These are phyloP conservation scores for Barnettozyma sp. DNA, from an alignment of 805 yeast species.

Conservation along the genomic window DNA sequence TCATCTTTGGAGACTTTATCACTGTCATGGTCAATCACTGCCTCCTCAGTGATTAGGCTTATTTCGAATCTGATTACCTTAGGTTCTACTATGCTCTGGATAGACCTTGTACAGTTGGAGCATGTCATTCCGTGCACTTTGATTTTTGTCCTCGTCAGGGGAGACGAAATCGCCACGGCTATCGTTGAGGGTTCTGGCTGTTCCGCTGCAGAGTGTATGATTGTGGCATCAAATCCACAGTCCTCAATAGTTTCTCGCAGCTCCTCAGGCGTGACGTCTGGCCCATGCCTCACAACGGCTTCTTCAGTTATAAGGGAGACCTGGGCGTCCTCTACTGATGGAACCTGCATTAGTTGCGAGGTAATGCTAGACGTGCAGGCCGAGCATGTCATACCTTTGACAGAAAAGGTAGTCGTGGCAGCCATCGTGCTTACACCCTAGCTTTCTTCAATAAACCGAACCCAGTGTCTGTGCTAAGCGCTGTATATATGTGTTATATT, in stretches of 20 bases:
- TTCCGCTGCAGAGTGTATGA: conserved; percentile 5
- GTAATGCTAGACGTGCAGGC: conserved; percentile 70
- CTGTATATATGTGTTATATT: too few relatives aligned
- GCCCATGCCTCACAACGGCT: conserved; percentile 49
- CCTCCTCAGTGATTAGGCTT: conserved; percentile 73
- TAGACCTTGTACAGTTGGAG: conserved; percentile 68
- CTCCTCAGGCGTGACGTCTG: conserved; percentile 23
- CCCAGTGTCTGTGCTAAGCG: too few relatives aligned
- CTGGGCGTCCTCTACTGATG: conserved; percentile 47
- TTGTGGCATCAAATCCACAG: conserved; percentile 44
- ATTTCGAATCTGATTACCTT: conserved; percentile 50
- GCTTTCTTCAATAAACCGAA: neutral
- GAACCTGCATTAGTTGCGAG: conserved; percentile 39
- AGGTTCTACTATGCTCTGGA: conserved; percentile 45
- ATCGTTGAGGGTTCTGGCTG: neutral
- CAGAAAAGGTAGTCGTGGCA: conserved; percentile 15
- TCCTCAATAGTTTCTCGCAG: conserved; percentile 56
- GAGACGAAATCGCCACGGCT: too few relatives aligned
- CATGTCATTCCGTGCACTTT: conserved; percentile 76
- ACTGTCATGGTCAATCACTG: conserved; percentile 43
- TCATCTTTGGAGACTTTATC: conserved; percentile 23
- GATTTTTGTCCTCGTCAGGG: conserved; percentile 12
- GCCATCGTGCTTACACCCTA: neutral
- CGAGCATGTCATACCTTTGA: conserved; percentile 85
- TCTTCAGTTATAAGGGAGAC: conserved; percentile 76